These are phyloP conservation scores for Turritis glabra DNA, from an alignment of 345 rosid genomes.

Conservation along the genomic window DNA sequence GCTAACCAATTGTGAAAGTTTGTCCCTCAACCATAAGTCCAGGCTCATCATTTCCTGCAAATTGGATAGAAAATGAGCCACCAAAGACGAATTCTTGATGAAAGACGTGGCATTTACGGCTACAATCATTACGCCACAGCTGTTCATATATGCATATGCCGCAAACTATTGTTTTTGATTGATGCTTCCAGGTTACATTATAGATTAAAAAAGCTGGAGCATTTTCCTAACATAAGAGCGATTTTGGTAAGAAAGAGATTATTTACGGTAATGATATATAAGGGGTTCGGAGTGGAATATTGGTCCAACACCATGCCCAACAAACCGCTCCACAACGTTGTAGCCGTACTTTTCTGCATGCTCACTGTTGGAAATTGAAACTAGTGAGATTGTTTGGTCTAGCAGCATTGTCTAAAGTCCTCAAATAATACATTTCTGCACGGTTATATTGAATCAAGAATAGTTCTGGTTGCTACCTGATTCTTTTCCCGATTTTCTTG, in stretches of 20 bases:
- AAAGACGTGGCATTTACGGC: neutral
- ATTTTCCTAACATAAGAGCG: neutral
- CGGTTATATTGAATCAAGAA: neutral
- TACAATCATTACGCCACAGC: neutral
- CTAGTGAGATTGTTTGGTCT: neutral
- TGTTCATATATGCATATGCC: neutral
- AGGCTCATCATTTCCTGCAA: slow-evolving; percentile 68
- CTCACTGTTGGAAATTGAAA: slow-evolving; percentile 50
- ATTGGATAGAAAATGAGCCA: slow-evolving; percentile 19
- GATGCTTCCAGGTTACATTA: neutral
- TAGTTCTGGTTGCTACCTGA: slow-evolving; percentile 52
- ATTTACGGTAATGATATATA: slow-evolving; percentile 80
- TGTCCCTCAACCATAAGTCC: slow-evolving; percentile 87
- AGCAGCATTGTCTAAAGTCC: neutral
- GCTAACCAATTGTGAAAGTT: slow-evolving; percentile 85
- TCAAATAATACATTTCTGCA: neutral
- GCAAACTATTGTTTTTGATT: neutral
- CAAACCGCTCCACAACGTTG: slow-evolving; percentile 91
- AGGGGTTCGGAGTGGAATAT: slow-evolving; percentile 84
- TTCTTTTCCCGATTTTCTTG: slow-evolving; percentile 89
- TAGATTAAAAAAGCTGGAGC: neutral
- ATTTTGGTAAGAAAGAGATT: neutral
- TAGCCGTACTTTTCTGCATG: slow-evolving; percentile 88
- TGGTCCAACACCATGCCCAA: slow-evolving; percentile 91
- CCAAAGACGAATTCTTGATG: slow-evolving; percentile 1